Conservation (phyloP, 148 eudicot genomes). For the Nyssa sinensis region DNA sequence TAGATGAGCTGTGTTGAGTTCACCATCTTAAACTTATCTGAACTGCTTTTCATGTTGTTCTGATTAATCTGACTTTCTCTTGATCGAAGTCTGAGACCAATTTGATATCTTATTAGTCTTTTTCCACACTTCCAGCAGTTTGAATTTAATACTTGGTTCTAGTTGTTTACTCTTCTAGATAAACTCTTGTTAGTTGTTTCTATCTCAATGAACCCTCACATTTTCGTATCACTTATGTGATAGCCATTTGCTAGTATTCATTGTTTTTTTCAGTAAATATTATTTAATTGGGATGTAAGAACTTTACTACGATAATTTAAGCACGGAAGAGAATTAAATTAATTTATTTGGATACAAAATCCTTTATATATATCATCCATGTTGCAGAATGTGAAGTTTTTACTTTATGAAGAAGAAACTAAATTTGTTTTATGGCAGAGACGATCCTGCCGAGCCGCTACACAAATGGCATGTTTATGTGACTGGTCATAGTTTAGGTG, state of each 20-base stretch:
- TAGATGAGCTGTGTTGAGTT: too few relatives aligned
- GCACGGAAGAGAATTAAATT: neutral
- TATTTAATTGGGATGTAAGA: too few relatives aligned
- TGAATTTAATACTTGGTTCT: too few relatives aligned
- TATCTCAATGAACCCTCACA: neutral
- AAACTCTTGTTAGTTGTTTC: slow-evolving; percentile 2
- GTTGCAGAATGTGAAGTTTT: neutral
- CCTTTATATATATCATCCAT: neutral
- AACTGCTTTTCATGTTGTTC: too few relatives aligned
- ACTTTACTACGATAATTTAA: too few relatives aligned
- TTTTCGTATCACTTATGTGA: neutral
- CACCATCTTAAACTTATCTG: too few relatives aligned
- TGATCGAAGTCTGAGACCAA: too few relatives aligned
- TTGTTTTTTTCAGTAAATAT: too few relatives aligned
- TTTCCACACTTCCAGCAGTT: too few relatives aligned
- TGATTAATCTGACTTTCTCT: too few relatives aligned
- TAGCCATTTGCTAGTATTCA: neutral
- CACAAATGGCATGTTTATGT: slow-evolving; percentile 78
- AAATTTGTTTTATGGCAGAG: slow-evolving; percentile 38
- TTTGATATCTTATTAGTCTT: too few relatives aligned
- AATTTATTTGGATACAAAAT: neutral
- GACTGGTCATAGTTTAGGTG: slow-evolving; percentile 99
- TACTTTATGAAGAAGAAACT: neutral
- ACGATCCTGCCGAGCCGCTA: slow-evolving; percentile 45
- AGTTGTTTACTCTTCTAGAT: neutral